These are phyloP conservation scores for Agaricales sp. DNA, from an alignment of 1,284 basidiomycete genomes.

Conservation along the genomic window DNA sequence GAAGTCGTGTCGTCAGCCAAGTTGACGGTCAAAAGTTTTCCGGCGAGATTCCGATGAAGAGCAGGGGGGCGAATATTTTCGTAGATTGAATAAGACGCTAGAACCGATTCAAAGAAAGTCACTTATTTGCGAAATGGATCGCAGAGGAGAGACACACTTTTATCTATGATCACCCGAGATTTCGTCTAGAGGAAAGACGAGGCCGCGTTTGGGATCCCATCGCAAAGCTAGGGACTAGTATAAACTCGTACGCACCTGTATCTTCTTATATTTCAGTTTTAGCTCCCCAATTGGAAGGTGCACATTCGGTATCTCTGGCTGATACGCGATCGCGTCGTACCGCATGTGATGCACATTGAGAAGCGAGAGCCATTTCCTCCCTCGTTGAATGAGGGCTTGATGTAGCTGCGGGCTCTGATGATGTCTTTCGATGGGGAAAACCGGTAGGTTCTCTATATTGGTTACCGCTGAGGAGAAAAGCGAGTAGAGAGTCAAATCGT, in stretches of 20 bases:
- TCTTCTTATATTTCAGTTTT: background rate
- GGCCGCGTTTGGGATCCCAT: no score
- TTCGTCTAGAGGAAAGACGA: background rate
- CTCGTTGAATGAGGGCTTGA: background rate
- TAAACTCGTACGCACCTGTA: background rate
- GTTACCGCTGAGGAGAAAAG: background rate
- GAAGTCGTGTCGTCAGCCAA: background rate
- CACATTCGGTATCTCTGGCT: background rate
- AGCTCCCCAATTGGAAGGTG: background rate
- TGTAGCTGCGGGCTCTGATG: background rate
- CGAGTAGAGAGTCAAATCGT: background rate
- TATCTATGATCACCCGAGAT: background rate
- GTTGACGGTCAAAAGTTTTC: background rate
- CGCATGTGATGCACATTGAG: background rate
- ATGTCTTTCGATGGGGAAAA: background rate
- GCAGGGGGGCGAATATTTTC: background rate
- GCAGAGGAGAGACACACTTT: background rate
- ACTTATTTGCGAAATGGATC: background rate
- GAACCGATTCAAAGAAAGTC: background rate
- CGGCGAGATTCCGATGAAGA: background rate
- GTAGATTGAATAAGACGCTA: background rate
- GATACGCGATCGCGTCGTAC: background rate
- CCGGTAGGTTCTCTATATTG: background rate
- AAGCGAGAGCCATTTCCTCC: background rate
- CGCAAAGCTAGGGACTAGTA: background rate